A percentile compares a stretch with the other conserved stretches of the same genome.
These are phyloP conservation scores for Sinapis alba DNA, from an alignment of 441 rosid genomes.

Conservation along the genomic window DNA sequence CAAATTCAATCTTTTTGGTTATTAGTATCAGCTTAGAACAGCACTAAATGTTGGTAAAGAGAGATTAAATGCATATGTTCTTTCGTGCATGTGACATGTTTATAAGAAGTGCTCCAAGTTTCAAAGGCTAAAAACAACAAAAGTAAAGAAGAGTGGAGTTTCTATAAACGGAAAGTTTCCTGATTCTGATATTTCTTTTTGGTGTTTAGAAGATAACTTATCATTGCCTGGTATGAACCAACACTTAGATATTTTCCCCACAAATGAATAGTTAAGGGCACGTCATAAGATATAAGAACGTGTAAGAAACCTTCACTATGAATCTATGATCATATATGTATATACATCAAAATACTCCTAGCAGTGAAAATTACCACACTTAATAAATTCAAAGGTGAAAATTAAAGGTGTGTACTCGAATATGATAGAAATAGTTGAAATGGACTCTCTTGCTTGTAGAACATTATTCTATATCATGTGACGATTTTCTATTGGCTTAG, in stretches of 20 bases:
- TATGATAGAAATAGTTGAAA: neutral
- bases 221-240: constrained; percentile 26
- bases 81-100: constrained; percentile 33
- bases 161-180: constrained; percentile 24
- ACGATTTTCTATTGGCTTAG: constrained; percentile 25
- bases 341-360: constrained; percentile 13
- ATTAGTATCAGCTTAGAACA: neutral
- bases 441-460: constrained; percentile 2
- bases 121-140: constrained; percentile 1
- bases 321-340: neutral
- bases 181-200: constrained; percentile 21
- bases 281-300: constrained; percentile 11
- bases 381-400: neutral
- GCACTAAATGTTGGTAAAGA: neutral
- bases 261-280: constrained; percentile 26
- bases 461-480: constrained; percentile 27
- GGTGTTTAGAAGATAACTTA: neutral
- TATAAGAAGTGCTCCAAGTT: constrained; percentile 7
- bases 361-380: constrained; percentile 11
- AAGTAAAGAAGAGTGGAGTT: constrained; percentile 26
- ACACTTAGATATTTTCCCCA: constrained; percentile 30
- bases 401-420: neutral
- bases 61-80: constrained; percentile 33
- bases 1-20: constrained; percentile 20
- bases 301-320: constrained; percentile 22